Evolutionary conservation across 176 grass and related monocot genomes (phyloP), one percentile per base, ranked within the genome.

Genomic region (Cenchrus fungigraminus): DNA sequence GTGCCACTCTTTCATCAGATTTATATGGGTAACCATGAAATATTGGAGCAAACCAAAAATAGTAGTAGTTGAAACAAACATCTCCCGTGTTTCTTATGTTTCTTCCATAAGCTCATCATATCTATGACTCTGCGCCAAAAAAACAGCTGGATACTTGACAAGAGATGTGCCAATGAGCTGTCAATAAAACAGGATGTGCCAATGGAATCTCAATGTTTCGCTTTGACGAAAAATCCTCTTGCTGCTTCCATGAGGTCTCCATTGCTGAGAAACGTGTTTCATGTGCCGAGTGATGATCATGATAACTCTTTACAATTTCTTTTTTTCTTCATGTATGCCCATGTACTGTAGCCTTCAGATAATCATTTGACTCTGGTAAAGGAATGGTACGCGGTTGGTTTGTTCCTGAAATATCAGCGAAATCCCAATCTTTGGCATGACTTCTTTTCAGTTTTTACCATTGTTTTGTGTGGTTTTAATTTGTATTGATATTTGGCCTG

Each of bases 61-160:
- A 34, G 34, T 34, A 34, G 34, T 34, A 34, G 34, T 34, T 34
- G 34, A 3, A 34, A 34, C 22, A 25, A 25, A 25, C 22, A 25
- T 25, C 22, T 25, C 22, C 22, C 22, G 22, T 25, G 22, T 25
- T 25, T 25, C 34, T 34, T 34, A 34, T 34, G 34, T 34, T 34
- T 34, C 34, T 34, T 34, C 34, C 34, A 34, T 34, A 34, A 34
- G 34, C 34, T 34, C 34, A 34, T 34, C 34, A 34, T 34, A 34
- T 34, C 34, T 34, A 34, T 34, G 34, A 46, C 22, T 25, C 22
- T 25, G 22, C 22, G 22, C 22, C 22, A 25, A 25, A 25, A 90
- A 87, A 91, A 87, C 87, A 99, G 93, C 80, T 86, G 97, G 94
- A 71, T 96, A 96, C 69, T 87, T 99, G 74, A 99, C 84, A 67